A percentile compares a stretch with the other conserved stretches of the same genome.
These are phyloP conservation scores for Saccharomycopsis capsularis DNA, from an alignment of 805 yeast genomes.

Conservation along the genomic window DNA sequence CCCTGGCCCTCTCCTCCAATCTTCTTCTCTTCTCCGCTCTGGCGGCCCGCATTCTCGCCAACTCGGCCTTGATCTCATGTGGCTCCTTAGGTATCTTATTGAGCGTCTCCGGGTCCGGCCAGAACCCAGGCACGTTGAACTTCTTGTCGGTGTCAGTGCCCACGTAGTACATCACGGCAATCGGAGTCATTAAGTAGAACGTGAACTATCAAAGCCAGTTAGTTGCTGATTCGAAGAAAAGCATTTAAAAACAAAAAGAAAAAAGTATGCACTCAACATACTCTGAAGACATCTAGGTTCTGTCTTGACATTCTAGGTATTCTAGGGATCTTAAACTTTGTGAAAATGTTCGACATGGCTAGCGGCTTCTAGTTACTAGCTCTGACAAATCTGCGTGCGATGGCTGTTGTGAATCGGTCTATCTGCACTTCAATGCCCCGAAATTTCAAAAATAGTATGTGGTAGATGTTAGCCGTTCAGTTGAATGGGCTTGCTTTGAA, in stretches of 20 bases:
- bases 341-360: slow-evolving; percentile 1
- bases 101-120: slow-evolving; percentile 93
- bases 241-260: background rate
- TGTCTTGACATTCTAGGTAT: slow-evolving; percentile 18
- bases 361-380: too few species aligned
- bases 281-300: slow-evolving; percentile 21
- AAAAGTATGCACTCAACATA: slow-evolving; percentile 5
- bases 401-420: too few species aligned
- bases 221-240: background rate
- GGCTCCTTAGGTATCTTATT: slow-evolving; percentile 91
- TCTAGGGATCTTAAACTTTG: slow-evolving; percentile 7
- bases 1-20: slow-evolving; percentile 63
- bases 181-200: slow-evolving; percentile 78
- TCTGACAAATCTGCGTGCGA: too few species aligned
- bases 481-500: too few species aligned
- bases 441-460: too few species aligned
- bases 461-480: too few species aligned
- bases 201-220: slow-evolving; percentile 46
- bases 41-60: slow-evolving; percentile 78
- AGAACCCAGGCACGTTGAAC: slow-evolving; percentile 86
- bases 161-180: slow-evolving; percentile 86
- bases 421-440: too few species aligned
- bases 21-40: slow-evolving; percentile 65
- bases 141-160: slow-evolving; percentile 87
- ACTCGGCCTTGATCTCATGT: slow-evolving; percentile 83